Conservation (phyloP, 768 basidiomycete genomes). For the Roridomyces roridus region DNA sequence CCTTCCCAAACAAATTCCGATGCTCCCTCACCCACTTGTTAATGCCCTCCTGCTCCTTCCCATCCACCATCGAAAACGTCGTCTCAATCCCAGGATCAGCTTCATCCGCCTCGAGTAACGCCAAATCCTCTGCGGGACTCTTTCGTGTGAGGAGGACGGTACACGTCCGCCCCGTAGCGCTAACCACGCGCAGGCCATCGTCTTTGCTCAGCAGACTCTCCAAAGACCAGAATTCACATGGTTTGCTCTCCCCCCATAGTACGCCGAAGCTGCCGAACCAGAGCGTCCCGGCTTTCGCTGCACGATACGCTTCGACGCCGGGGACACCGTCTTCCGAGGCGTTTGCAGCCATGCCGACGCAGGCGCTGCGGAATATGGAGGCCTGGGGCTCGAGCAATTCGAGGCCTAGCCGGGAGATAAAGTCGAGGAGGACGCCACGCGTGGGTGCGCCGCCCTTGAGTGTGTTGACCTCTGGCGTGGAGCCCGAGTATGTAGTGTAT, state of each 20-base stretch:
- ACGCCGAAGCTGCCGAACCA: constrained; percentile 76
- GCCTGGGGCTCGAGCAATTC: constrained; percentile 55
- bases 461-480: constrained; percentile 33
- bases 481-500: constrained; percentile 43
- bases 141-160: constrained; percentile 60
- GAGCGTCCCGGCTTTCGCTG: constrained; percentile 72
- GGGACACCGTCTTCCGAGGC: constrained; percentile 54
- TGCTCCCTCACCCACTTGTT: constrained; percentile 67
- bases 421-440: constrained; percentile 51
- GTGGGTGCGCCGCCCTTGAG: constrained; percentile 61
- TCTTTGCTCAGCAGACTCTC: constrained; percentile 57
- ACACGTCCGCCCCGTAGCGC: constrained; percentile 72
- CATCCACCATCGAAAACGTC: constrained; percentile 76
- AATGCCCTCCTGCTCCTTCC: constrained; percentile 69
- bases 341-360: constrained; percentile 41
- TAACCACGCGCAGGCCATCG: constrained; percentile 60
- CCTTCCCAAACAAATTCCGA: constrained; percentile 61
- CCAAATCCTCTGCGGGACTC: constrained; percentile 31
- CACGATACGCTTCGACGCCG: constrained; percentile 71
- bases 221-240: constrained; percentile 78
- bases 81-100: constrained; percentile 62
- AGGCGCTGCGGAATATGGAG: constrained; percentile 62
- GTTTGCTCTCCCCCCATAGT: constrained; percentile 77
- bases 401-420: constrained; percentile 56
- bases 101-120: constrained; percentile 44